Evolutionary conservation across 345 rosid genomes (phyloP), one percentile per base, ranked within the genome.

Genomic region (Lumnitzera racemosa): DNA sequence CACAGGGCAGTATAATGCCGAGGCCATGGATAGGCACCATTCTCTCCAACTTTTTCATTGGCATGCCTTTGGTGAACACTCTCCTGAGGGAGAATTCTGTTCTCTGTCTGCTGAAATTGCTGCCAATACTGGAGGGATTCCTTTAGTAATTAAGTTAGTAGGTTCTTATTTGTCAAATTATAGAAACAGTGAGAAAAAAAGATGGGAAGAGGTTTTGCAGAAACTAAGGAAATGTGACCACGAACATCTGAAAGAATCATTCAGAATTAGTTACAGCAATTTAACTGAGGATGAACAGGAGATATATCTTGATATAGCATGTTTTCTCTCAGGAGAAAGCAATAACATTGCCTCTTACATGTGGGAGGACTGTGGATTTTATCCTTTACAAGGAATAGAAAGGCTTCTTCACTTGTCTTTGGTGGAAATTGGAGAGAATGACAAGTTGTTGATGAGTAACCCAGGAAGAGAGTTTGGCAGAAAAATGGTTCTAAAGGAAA

Each of bases 221-320:
- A 43, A 62, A 47, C 55, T 46, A 1, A 15, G 24, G 47, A 15
- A 1, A 24, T 8, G 51, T 43, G 14, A 50, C 20, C 43, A 43
- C 0, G 1, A 54, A 50, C 5, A 10, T 3, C 27, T 53, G 23
- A 13, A 53, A 23, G 17, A 46, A 20, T 23, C 43, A 2, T 46
- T 71, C 41, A 49, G 8, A 23, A 58, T 61, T 16, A 65, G 74
- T 51, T 70, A 29, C 24, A 52, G 25, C 5, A 51, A 14, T 14
- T 53, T 62, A 53, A 23, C 46, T 1, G 51, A 62, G 1, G 49
- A 41, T 12, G 31, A 62, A 5, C 23, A 0, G 27, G 2, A 62
- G 2, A 54, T 62, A 8, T 62, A 43, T 53, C 66, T 71, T 2
- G 63, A 65, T 56, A 29, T 70, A 27, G 70, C 74, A 15, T 65